Evolutionary conservation across 1,284 basidiomycete genomes (phyloP).

Genomic region (Cutaneotrichosporon cutaneum): DNA sequence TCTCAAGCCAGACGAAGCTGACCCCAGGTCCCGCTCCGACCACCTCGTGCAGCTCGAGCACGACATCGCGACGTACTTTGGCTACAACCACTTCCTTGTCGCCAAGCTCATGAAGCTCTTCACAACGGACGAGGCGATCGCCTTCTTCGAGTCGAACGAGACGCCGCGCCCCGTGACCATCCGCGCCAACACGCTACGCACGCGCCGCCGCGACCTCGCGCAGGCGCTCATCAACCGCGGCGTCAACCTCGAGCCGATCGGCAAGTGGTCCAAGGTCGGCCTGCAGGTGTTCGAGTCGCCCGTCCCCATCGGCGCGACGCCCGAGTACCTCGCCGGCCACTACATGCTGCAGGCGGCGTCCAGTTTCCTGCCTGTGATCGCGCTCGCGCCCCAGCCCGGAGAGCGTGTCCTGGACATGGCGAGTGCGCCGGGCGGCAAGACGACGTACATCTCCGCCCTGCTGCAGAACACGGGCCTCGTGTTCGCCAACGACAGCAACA

Average conservation of each 20-base stretch:
- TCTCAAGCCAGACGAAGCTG: background rate
- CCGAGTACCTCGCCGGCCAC: constrained; percentile 97
- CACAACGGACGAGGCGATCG: constrained; percentile 90
- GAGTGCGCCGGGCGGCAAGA: constrained; percentile 96
- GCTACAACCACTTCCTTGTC: constrained; percentile 93
- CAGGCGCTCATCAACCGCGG: constrained; percentile 94
- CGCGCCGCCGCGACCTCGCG: constrained; percentile 88
- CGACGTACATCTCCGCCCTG: constrained; percentile 91
- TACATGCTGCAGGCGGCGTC: constrained; percentile 99
- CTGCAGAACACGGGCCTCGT: constrained; percentile 96
- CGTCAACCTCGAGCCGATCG: constrained; percentile 95
- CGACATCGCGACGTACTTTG: constrained; percentile 92
- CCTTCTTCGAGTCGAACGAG: constrained; percentile 99
- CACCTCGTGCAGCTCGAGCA: constrained; percentile 83
- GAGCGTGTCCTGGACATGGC: constrained; percentile 99
- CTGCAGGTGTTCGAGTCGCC: constrained; percentile 95
- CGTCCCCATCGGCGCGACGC: constrained; percentile 95
- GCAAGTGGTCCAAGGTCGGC: constrained; percentile 98
- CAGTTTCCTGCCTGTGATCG: constrained; percentile 98
- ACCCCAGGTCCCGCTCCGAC: constrained; percentile 66
- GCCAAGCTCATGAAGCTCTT: constrained; percentile 95
- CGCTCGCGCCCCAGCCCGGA: constrained; percentile 85
- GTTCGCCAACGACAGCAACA: constrained; percentile 98
- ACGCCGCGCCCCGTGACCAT: constrained; percentile 95
- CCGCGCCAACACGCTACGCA: constrained; percentile 93